Evolutionary conservation across 805 yeast genomes (phyloP), one percentile per base, ranked within the genome.

Genomic region (Brettanomyces custersianus): DNA sequence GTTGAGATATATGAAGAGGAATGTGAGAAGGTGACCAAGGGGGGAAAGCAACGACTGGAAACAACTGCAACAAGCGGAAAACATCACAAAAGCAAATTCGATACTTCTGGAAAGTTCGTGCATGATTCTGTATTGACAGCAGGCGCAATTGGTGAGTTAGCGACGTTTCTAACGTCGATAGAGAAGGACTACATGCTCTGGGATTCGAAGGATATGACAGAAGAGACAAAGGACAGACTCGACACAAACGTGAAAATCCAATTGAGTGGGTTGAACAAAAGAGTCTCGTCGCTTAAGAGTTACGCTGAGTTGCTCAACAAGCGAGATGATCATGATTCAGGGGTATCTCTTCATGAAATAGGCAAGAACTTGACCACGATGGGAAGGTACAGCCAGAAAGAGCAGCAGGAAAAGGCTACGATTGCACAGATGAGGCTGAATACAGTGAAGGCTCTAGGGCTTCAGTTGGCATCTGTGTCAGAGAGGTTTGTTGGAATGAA

Each of bases 401-500:
- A 55, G 29, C 47, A 55, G 12, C 37, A 63, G 1, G 63, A 60
- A 33, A 62, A 60, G 38, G 42, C 46, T 8, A 62, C 73, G 0
- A 52, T 69, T 23, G 57, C 60, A 4, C 50, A 60, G 20, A 71
- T 72, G 38, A 59, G 82, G 38, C 55, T 59, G 10, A 75, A 72
- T 30, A 58, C 77, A 0, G 49, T 77, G 27, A 62, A 65, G 38
- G 68, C 73, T 20, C 54, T 77, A 21, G 68, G 67, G 32, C 54
- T 69, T 32, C 46, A 63, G 35, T 55, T 74, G 8, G 66, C 65
- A 26, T 38, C 48, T 3, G 58, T 67, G 4, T 70, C 74, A 25
- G 57, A 65, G 16, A 47, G 49, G 10, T 74, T 76, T 44, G 66
- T 74, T 13, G 40, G 54, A 3, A 61, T 77, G 55, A 77, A 73